Conservation (phyloP, 768 basidiomycete genomes). For the Boletus barrowsii region DNA sequence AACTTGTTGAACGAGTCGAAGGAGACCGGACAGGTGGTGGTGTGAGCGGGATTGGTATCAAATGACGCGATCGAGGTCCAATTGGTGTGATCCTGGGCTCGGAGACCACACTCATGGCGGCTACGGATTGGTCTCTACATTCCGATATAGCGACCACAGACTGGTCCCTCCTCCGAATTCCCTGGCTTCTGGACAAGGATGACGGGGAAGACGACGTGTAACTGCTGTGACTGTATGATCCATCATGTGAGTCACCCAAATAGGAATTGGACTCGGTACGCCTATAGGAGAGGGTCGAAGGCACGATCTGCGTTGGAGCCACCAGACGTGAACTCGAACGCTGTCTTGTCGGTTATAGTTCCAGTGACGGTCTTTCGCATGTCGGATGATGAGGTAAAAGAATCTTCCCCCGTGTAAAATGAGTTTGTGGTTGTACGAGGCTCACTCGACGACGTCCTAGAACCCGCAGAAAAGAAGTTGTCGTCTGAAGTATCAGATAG, state of each 20-base stretch:
- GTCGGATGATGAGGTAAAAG: constrained; percentile 32
- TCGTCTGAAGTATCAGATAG: constrained; percentile 40
- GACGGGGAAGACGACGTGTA: constrained; percentile 47
- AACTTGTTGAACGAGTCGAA: constrained; percentile 38
- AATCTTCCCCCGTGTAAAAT: constrained; percentile 34
- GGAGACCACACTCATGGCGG: constrained; percentile 41
- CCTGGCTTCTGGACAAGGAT: constrained; percentile 51
- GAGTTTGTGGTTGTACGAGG: constrained; percentile 28
- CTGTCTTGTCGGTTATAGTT: constrained; percentile 38
- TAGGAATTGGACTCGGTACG: constrained; percentile 54
- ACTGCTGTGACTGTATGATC: constrained; percentile 32
- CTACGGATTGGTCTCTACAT: constrained; percentile 43
- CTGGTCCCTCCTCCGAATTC: constrained; percentile 51
- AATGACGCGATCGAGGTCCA: constrained; percentile 23
- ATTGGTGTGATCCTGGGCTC: constrained; percentile 27
- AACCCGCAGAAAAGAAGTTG: constrained; percentile 45
- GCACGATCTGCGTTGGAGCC: constrained; percentile 40
- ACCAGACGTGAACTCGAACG: constrained; percentile 37
- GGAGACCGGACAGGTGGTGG: constrained; percentile 43
- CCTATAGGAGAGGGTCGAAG: constrained; percentile 52
- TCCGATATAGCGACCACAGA: constrained; percentile 45
- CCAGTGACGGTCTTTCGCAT: constrained; percentile 28
- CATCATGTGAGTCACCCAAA: constrained; percentile 52
- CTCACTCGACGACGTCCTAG: constrained; percentile 31
- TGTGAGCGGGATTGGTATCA: constrained; percentile 36